Evolutionary conservation across 805 yeast genomes (phyloP).

Genomic region (Suhomyces sp.): DNA sequence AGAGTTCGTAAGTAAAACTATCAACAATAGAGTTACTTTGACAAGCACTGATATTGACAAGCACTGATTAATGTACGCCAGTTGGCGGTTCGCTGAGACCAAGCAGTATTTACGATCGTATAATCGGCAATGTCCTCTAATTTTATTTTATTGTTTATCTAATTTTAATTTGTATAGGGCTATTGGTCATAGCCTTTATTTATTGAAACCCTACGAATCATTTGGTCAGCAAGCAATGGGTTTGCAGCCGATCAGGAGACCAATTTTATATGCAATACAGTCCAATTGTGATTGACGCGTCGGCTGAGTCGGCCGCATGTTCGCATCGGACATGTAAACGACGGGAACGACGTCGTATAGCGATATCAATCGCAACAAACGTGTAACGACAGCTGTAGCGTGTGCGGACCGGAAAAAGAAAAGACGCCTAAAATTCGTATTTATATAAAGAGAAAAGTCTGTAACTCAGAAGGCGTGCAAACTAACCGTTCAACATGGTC

Average conservation of each 20-base stretch:
- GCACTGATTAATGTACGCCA: too few relatives aligned
- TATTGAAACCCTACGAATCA: too few relatives aligned
- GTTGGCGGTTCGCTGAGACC: background rate
- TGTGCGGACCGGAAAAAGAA: background rate
- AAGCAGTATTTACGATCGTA: background rate
- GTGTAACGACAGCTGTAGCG: background rate
- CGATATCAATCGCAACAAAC: background rate
- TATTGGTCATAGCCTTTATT: too few relatives aligned
- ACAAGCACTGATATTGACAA: too few relatives aligned
- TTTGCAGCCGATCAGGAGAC: background rate
- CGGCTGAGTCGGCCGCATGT: background rate
- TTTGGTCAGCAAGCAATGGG: background rate
- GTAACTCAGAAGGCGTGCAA: background rate
- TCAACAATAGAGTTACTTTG: too few relatives aligned
- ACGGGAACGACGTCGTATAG: conserved; percentile 3
- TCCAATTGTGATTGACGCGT: background rate
- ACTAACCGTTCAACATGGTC: background rate
- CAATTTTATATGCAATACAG: background rate
- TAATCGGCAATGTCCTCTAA: too few relatives aligned
- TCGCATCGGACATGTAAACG: background rate
- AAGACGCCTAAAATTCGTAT: background rate
- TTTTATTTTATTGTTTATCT: too few relatives aligned
- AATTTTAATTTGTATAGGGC: too few relatives aligned
- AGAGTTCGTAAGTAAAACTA: too few relatives aligned
- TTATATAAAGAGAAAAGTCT: background rate